Evolutionary conservation across 2,329 filamentous ascomycete species (phyloP).

Genomic region (Aaosphaeria arxii): DNA sequence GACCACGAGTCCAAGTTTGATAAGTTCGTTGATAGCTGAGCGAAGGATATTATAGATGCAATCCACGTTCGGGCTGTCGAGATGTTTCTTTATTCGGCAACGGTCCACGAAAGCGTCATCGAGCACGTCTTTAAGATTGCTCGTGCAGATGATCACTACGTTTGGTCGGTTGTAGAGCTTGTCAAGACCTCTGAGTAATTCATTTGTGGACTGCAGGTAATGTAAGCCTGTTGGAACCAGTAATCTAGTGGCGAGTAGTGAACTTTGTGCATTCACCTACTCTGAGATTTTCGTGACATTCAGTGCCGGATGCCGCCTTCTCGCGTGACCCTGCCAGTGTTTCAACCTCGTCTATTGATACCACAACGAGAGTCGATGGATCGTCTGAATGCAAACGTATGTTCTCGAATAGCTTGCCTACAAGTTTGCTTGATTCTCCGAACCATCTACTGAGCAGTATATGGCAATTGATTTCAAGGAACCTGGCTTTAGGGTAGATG

Average conservation of each 20-base stretch:
- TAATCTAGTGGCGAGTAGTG: neutral
- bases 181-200: slow-evolving; percentile 49
- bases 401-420: slow-evolving; percentile 42
- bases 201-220: slow-evolving; percentile 42
- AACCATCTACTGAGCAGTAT: slow-evolving; percentile 48
- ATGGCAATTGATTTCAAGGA: slow-evolving; percentile 47
- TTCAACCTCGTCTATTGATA: slow-evolving; percentile 52
- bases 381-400: slow-evolving; percentile 39
- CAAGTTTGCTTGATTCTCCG: slow-evolving; percentile 46
- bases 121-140: slow-evolving; percentile 46
- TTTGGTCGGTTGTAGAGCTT: slow-evolving; percentile 42
- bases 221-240: neutral
- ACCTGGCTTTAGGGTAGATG: slow-evolving; percentile 32
- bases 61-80: slow-evolving; percentile 39
- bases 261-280: slow-evolving; percentile 15
- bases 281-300: slow-evolving; percentile 47
- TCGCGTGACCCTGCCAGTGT: slow-evolving; percentile 46
- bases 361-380: slow-evolving; percentile 40
- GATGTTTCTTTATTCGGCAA: slow-evolving; percentile 46
- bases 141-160: slow-evolving; percentile 50
- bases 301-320: slow-evolving; percentile 36
- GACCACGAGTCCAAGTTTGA: slow-evolving; percentile 8
- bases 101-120: slow-evolving; percentile 50
- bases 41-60: slow-evolving; percentile 50
- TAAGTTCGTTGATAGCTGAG: slow-evolving; percentile 46